These are phyloP conservation scores for Erigeron canadensis DNA, from an alignment of 129 eudicot genomes.

Conservation along the genomic window DNA sequence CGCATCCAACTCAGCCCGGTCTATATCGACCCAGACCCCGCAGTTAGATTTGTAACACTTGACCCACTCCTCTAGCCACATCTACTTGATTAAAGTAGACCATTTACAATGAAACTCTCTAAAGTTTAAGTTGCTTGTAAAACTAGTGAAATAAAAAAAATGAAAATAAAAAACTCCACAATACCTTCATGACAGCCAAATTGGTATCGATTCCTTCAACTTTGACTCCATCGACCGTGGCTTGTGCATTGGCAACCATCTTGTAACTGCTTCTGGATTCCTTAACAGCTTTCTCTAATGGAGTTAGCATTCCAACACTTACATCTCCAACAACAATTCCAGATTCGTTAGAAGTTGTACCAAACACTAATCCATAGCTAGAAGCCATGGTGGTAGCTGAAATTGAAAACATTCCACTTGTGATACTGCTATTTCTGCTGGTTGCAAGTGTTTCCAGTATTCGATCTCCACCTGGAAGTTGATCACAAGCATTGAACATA, in stretches of 20 bases:
- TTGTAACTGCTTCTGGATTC: constrained; percentile 77
- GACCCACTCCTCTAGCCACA: too few relatives aligned
- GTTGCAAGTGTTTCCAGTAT: constrained; percentile 72
- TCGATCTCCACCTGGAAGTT: constrained; percentile 88
- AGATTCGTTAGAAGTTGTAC: constrained; percentile 40
- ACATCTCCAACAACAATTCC: constrained; percentile 71
- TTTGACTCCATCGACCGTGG: constrained; percentile 93
- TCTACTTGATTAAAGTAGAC: too few relatives aligned
- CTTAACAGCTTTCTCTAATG: constrained; percentile 71
- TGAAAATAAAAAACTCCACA: neutral
- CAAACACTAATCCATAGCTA: constrained; percentile 57
- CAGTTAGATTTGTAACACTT: too few relatives aligned
- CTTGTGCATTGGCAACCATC: constrained; percentile 79
- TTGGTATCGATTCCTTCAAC: constrained; percentile 95
- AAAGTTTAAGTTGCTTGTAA: neutral
- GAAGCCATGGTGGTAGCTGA: constrained; percentile 77
- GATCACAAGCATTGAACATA: constrained; percentile 88
- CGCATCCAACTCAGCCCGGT: too few relatives aligned
- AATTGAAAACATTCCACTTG: constrained; percentile 55
- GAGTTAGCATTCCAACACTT: constrained; percentile 75
- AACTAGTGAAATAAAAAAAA: neutral
- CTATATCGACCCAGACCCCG: too few relatives aligned
- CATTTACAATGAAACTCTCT: too few relatives aligned
- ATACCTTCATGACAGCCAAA: constrained; percentile 85
- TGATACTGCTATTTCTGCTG: constrained; percentile 34